A percentile compares a stretch with the other conserved stretches of the same genome.
These are phyloP conservation scores for Arthrobotrys pseudoclavata DNA, from an alignment of 2,329 filamentous ascomycete species.

Conservation along the genomic window DNA sequence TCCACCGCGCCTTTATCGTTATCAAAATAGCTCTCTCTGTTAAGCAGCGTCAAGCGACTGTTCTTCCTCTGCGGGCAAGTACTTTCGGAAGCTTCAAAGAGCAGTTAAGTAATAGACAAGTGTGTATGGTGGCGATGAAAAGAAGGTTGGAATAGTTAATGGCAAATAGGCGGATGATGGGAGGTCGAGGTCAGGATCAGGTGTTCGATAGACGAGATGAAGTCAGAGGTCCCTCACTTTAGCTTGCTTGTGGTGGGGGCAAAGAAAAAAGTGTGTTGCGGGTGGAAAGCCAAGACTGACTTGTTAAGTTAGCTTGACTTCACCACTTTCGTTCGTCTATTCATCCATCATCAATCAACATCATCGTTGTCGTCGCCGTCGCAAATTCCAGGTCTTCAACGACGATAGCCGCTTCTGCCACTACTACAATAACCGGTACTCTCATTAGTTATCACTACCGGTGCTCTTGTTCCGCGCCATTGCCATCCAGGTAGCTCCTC, in stretches of 20 bases:
- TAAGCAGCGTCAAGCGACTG: neutral
- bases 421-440: neutral
- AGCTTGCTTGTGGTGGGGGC: constrained; percentile 29
- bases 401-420: neutral
- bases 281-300: neutral
- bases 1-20: constrained; percentile 52
- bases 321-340: no score
- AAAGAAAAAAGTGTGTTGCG: constrained; percentile 34
- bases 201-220: constrained; percentile 42
- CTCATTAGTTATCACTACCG: neutral
- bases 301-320: neutral
- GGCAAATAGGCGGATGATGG: constrained; percentile 23
- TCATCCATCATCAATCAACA: neutral
- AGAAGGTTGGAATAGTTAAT: neutral
- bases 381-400: neutral
- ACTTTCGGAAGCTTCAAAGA: neutral
- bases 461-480: neutral
- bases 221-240: constrained; percentile 53
- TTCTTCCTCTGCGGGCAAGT: neutral
- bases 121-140: constrained; percentile 2
- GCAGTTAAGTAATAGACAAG: neutral
- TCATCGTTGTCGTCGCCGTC: neutral
- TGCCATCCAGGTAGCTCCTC: neutral
- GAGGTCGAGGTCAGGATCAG: constrained; percentile 22
- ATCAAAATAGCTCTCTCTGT: constrained; percentile 25